Evolutionary conservation across 768 basidiomycete species (phyloP), one percentile per base, ranked within the genome.

Genomic region (Leucocoprinus birnbaumii): DNA sequence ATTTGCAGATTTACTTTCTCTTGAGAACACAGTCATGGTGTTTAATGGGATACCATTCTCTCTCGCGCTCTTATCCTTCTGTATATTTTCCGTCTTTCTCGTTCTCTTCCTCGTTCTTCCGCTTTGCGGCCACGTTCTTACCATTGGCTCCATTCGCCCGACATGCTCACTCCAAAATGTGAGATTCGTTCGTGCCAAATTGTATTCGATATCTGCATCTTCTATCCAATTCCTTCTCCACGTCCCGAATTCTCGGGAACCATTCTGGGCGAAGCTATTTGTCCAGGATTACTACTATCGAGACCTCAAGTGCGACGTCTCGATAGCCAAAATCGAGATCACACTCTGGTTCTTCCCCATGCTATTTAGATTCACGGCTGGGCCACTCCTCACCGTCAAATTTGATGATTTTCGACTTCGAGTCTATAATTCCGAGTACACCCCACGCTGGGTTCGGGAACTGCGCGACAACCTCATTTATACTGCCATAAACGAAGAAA

Each of bases 281-380:
- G 19, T 31, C 31, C 25, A 18, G 13, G 24, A 51, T 40, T 51
- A 41, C 40, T 24, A 51, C 13, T 51, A 51, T 24, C 37, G 37
- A 25, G 49, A 51, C 40, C 14, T 22, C n/a, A 52, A 21, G 18
- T 42, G 38, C 18, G 27, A 7, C 3, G 51, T 52, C n/a, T 26
- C 41, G 44, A 35, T 52, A 6, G 2, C 51, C 10, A 19, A 25
- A n/a, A 34, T 34, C 14, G 26, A 52, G 16, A 31, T n/a, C 41
- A 51, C 42, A 25, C 42, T 43, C 3, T 52, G 51, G 51, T 43
- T 52, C 41, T 43, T 43, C 42, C 41, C 51, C 3, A 22, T 35
- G 41, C 24, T 52, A 16, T 52, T 52, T 34, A 14, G 41, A 19
- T 52, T 52, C 51, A 52, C 51, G 4, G 40, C 41, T 3, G 41